These are phyloP conservation scores for Glycine latifolia DNA, from an alignment of 306 rosid species.

Conservation along the genomic window DNA sequence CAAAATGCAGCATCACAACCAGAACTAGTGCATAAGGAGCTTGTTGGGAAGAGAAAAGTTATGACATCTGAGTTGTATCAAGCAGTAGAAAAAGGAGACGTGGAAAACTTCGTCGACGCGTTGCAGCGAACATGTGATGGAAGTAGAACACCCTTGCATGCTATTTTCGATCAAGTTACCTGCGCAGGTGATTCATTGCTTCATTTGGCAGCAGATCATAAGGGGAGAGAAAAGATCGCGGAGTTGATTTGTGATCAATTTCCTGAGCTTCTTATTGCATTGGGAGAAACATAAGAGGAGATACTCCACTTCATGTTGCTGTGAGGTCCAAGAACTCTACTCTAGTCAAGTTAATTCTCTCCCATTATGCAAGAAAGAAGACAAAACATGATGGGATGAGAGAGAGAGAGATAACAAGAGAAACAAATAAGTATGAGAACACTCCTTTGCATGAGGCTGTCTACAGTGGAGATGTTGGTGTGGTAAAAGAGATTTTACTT, in stretches of 20 bases:
- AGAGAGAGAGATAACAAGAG: background rate
- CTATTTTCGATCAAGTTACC: slow-evolving; percentile 17
- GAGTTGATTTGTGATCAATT: background rate
- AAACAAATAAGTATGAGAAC: slow-evolving; percentile 18
- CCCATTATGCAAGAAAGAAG: background rate
- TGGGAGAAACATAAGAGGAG: background rate
- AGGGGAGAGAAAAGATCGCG: background rate
- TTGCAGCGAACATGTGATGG: background rate
- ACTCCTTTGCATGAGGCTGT: slow-evolving; percentile 52
- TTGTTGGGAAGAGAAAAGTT: background rate
- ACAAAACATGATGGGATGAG: background rate
- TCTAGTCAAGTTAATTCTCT: background rate
- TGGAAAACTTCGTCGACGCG: background rate
- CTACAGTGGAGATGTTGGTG: background rate
- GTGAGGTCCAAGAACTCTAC: background rate
- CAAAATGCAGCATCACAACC: background rate
- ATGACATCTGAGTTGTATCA: slow-evolving; percentile 5
- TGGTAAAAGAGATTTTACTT: background rate
- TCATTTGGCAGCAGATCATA: slow-evolving; percentile 34
- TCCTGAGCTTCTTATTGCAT: background rate
- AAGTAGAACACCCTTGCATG: background rate
- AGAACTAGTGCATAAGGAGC: background rate
- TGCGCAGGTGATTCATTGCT: slow-evolving; percentile 36
- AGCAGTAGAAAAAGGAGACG: background rate
- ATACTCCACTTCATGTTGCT: slow-evolving; percentile 48